Conservation (phyloP, 768 basidiomycete genomes). For the Xerocomellus intermedius region DNA sequence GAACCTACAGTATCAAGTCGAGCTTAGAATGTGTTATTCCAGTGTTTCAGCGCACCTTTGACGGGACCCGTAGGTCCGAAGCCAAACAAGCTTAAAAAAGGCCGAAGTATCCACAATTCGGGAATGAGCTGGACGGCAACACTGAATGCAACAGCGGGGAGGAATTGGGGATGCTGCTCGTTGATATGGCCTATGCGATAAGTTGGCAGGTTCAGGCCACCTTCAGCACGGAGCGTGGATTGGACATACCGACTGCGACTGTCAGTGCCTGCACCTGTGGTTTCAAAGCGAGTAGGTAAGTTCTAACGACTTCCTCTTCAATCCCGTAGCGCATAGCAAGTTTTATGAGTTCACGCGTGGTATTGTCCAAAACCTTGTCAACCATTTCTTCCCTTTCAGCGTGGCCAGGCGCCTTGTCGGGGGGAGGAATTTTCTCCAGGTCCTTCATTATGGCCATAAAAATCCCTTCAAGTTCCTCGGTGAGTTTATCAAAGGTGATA, state of each 20-base stretch:
- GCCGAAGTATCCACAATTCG: constrained; percentile 15
- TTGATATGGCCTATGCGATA: constrained; percentile 14
- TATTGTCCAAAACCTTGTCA: constrained; percentile 5
- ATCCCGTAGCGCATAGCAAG: constrained; percentile 4
- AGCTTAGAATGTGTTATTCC: neutral
- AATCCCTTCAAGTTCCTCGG: constrained; percentile 9
- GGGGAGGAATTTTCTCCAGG: neutral
- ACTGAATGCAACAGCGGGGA: neutral
- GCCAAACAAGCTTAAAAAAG: constrained; percentile 11
- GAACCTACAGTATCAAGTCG: constrained; percentile 4
- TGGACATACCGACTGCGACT: constrained; percentile 9
- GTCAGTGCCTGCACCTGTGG: constrained; percentile 6
- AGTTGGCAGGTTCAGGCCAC: neutral
- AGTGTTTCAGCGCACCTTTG: neutral
- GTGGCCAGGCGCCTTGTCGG: constrained; percentile 2
- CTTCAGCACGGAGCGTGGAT: neutral
- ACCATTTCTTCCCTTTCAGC: constrained; percentile 2
- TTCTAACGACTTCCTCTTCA: neutral
- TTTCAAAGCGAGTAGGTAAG: constrained; percentile 3
- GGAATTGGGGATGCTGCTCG: constrained; percentile 9
- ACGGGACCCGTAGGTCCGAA: constrained; percentile 16
- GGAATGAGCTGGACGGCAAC: constrained; percentile 10
- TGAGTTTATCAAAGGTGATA: constrained; percentile 6
- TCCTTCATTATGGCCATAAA: constrained; percentile 3
- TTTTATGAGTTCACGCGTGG: neutral